These are phyloP conservation scores for Citrus sinensis DNA, from an alignment of 345 rosid species.

Conservation along the genomic window DNA sequence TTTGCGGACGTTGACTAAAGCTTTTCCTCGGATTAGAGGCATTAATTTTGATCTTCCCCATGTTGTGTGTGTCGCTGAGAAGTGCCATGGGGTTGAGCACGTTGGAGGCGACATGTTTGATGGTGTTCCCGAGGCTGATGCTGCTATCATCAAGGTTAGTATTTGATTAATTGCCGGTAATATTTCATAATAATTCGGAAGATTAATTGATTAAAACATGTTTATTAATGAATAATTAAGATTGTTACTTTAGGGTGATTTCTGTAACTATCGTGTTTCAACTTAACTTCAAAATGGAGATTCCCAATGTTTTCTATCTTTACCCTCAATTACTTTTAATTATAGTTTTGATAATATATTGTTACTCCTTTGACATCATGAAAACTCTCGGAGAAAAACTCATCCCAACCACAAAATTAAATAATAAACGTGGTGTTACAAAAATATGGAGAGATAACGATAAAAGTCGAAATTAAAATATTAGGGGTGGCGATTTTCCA, in stretches of 20 bases:
- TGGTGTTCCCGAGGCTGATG: slow-evolving; percentile 55
- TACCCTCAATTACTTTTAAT: too few relatives aligned
- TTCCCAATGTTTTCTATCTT: too few relatives aligned
- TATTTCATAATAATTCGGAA: neutral
- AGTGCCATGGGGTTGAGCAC: slow-evolving; percentile 42
- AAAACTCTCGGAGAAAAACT: too few relatives aligned
- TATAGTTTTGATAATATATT: too few relatives aligned
- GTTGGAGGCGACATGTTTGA: slow-evolving; percentile 73
- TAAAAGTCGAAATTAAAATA: too few relatives aligned
- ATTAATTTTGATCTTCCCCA: slow-evolving; percentile 79
- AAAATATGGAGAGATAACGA: too few relatives aligned
- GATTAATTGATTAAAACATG: neutral
- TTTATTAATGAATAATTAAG: too few relatives aligned
- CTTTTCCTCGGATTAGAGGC: slow-evolving; percentile 57
- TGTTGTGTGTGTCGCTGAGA: slow-evolving; percentile 41
- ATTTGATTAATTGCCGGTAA: neutral
- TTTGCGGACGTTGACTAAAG: slow-evolving; percentile 42
- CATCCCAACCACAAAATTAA: too few relatives aligned
- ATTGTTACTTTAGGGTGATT: neutral
- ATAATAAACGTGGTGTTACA: too few relatives aligned
- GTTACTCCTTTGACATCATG: neutral
- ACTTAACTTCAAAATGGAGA: neutral
- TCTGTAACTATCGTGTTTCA: neutral
- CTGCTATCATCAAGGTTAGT: slow-evolving; percentile 54
- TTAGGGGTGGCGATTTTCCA: too few relatives aligned